Percentiles rank a stretch among this genome's conserved stretches.
Conservation (phyloP, 495 filamentous ascomycete species). For the Tirmania nivea region DNA sequence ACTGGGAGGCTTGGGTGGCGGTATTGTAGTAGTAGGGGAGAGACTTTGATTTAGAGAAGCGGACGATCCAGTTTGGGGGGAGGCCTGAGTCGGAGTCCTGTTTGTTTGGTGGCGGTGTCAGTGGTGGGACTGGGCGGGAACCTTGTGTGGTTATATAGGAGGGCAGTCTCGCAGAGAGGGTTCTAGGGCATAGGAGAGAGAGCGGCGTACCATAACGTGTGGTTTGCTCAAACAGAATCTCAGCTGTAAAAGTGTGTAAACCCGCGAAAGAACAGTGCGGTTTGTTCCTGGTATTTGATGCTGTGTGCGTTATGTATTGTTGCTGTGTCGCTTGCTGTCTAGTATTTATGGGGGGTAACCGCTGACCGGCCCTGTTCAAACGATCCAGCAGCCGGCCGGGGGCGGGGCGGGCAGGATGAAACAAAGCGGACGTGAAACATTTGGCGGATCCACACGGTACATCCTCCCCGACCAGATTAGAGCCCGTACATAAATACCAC, state of each 20-base stretch:
- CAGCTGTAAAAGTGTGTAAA: too few relatives aligned
- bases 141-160: background rate
- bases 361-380: too few relatives aligned
- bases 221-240: background rate
- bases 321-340: too few relatives aligned
- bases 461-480: too few relatives aligned
- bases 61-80: conserved; percentile 75
- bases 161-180: background rate
- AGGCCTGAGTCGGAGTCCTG: conserved; percentile 51
- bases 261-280: background rate
- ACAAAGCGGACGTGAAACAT: too few relatives aligned
- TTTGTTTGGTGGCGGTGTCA: background rate
- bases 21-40: conserved; percentile 96
- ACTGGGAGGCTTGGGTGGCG: conserved; percentile 58
- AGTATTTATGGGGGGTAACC: too few relatives aligned
- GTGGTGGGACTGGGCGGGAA: background rate
- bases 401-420: too few relatives aligned
- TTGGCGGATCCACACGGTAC: too few relatives aligned
- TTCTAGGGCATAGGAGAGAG: background rate
- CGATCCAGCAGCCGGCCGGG: too few relatives aligned
- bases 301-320: too few relatives aligned
- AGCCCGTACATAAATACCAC: too few relatives aligned
- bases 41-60: conserved; percentile 89
- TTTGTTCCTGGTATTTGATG: background rate
- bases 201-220: background rate